Conservation (phyloP, 768 basidiomycete species). For the Lactarius akahatsu region DNA sequence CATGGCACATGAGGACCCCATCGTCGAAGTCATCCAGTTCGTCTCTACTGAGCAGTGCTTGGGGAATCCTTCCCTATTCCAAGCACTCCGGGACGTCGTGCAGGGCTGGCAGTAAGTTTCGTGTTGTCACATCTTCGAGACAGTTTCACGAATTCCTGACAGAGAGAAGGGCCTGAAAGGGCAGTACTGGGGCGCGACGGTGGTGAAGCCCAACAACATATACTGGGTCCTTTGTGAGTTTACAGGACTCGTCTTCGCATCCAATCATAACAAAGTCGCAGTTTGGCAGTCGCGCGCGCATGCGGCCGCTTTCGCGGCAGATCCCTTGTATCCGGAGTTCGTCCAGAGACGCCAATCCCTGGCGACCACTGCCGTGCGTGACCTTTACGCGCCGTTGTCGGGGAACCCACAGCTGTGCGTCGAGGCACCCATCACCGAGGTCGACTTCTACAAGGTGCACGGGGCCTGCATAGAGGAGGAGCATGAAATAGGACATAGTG, state of each 20-base stretch:
- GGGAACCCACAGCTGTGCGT: not conserved
- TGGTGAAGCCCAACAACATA: not conserved
- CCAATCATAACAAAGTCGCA: not conserved
- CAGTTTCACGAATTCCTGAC: not conserved
- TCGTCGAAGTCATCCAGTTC: conserved; percentile 17
- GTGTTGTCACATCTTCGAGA: not conserved
- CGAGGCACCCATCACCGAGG: conserved; percentile 7
- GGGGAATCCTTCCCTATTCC: conserved; percentile 11
- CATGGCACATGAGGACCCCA: not conserved
- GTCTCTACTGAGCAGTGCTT: not conserved
- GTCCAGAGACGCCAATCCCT: not conserved
- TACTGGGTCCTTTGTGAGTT: conserved; percentile 21
- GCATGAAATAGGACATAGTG: not conserved
- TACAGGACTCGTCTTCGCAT: not conserved
- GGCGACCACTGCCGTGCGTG: not conserved
- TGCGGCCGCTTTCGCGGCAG: not conserved
- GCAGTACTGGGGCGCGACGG: conserved; percentile 19
- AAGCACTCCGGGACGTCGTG: not conserved
- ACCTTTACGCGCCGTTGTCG: not conserved
- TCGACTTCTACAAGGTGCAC: not conserved
- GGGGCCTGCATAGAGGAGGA: not conserved
- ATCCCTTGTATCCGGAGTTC: conserved; percentile 11
- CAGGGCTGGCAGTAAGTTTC: conserved; percentile 17
- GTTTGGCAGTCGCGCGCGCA: conserved; percentile 19
- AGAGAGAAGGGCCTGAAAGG: conserved; percentile 15